These are phyloP conservation scores for Fusarium caatingaense DNA, from an alignment of 2,329 filamentous ascomycete genomes.

Conservation along the genomic window DNA sequence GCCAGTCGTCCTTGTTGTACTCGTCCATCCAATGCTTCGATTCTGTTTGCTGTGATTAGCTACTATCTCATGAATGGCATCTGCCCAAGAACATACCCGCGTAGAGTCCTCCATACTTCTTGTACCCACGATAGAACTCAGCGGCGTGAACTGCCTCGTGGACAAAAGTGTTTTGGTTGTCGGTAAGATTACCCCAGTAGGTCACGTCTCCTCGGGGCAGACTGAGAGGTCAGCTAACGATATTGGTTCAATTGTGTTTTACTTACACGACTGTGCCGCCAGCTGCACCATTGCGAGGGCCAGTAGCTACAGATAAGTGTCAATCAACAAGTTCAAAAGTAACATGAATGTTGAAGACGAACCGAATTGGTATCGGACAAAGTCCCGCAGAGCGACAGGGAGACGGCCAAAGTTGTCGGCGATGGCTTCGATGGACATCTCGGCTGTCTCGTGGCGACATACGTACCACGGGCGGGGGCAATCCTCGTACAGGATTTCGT, in stretches of 20 bases:
- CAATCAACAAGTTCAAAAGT: background rate
- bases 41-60: background rate
- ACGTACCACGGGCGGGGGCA: background rate
- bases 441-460: background rate
- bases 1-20: background rate
- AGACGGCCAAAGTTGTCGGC: background rate
- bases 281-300: background rate
- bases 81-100: background rate
- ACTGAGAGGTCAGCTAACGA: background rate
- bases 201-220: background rate
- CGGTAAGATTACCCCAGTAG: background rate
- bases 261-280: background rate
- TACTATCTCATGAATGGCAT: background rate
- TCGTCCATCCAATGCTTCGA: background rate
- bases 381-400: background rate
- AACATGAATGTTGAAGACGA: background rate
- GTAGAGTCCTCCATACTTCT: background rate
- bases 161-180: background rate
- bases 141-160: background rate
- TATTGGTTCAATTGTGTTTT: background rate
- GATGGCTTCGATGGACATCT: background rate
- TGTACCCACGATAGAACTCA: background rate
- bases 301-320: background rate
- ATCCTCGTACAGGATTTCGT: background rate
- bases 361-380: background rate